Percentiles rank a stretch among this genome's conserved stretches.
Conservation (phyloP, 2,329 filamentous ascomycete genomes). For the Pezicula neosporulosa region DNA sequence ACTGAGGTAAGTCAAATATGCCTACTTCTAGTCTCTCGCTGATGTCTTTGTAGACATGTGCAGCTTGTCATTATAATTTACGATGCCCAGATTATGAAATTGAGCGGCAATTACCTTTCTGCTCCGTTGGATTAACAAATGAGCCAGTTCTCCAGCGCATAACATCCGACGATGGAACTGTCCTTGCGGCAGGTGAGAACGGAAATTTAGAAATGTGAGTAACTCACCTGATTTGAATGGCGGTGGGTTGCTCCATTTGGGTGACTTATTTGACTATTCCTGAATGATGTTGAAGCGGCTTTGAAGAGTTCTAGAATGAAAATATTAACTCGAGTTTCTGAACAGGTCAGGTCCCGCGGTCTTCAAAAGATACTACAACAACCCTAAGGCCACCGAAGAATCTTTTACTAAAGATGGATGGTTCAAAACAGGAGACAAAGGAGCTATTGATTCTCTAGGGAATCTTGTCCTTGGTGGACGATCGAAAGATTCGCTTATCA, state of each 20-base stretch:
- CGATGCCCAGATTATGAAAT: conserved; percentile 36
- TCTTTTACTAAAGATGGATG: conserved; percentile 81
- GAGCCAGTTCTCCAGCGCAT: too few relatives aligned
- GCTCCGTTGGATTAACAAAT: too few relatives aligned
- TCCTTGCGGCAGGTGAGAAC: too few relatives aligned
- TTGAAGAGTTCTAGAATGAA: too few relatives aligned
- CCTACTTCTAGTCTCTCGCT: too few relatives aligned
- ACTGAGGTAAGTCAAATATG: conserved; percentile 31
- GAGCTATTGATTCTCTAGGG: conserved; percentile 23
- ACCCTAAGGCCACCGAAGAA: conserved; percentile 78
- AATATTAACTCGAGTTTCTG: too few relatives aligned
- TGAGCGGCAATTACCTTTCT: conserved; percentile 29
- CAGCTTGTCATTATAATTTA: conserved; percentile 39
- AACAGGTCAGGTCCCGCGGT: conserved; percentile 48
- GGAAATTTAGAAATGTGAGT: too few relatives aligned
- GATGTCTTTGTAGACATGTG: conserved; percentile 32
- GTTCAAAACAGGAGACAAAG: conserved; percentile 86
- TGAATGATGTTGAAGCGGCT: too few relatives aligned
- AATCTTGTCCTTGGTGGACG: conserved; percentile 33
- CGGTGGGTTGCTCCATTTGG: too few relatives aligned
- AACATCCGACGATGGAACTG: too few relatives aligned
- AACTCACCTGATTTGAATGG: too few relatives aligned
- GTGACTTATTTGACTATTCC: too few relatives aligned
- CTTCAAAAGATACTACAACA: conserved; percentile 84
- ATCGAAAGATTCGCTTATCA: conserved; percentile 37